phyloP scores from a whole-genome alignment of 73 alveolate species.

The Paramecium biaurelia region DNA sequence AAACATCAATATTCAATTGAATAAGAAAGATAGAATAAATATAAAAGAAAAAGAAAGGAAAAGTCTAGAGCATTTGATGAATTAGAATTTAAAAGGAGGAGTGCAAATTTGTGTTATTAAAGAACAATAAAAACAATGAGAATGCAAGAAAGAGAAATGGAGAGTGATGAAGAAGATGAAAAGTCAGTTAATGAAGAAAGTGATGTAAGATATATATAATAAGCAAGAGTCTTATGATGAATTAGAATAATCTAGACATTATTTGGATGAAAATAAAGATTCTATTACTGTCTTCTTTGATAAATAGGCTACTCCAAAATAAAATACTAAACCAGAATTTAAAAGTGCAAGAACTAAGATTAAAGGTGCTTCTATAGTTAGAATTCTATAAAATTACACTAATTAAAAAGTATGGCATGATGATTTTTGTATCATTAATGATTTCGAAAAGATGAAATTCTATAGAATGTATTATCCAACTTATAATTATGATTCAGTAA shows the following conservation, averaged over 20 bases:
- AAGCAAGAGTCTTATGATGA: constrained; percentile 42
- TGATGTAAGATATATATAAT: background rate
- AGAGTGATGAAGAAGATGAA: background rate
- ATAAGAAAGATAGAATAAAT: background rate
- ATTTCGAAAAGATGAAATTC: background rate
- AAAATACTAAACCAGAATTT: background rate
- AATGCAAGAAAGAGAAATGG: background rate
- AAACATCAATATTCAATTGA: background rate
- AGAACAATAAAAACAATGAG: background rate
- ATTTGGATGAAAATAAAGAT: constrained; percentile 29
- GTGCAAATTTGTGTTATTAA: constrained; percentile 16
- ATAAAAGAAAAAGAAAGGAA: background rate
- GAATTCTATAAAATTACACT: background rate
- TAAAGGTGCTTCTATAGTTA: constrained; percentile 13
- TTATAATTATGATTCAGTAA: background rate
- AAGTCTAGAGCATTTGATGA: background rate
- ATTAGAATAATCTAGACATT: background rate
- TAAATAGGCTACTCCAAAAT: background rate
- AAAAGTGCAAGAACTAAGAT: background rate
- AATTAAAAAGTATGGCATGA: background rate
- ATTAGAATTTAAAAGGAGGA: background rate
- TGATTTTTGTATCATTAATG: background rate
- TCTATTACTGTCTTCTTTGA: background rate
- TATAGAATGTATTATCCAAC: background rate
- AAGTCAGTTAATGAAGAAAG: background rate